A percentile compares a stretch with the other conserved stretches of the same genome.
phyloP scores from a whole-genome alignment of 2,329 filamentous ascomycete genomes.

The Bipolaris sorokiniana region DNA sequence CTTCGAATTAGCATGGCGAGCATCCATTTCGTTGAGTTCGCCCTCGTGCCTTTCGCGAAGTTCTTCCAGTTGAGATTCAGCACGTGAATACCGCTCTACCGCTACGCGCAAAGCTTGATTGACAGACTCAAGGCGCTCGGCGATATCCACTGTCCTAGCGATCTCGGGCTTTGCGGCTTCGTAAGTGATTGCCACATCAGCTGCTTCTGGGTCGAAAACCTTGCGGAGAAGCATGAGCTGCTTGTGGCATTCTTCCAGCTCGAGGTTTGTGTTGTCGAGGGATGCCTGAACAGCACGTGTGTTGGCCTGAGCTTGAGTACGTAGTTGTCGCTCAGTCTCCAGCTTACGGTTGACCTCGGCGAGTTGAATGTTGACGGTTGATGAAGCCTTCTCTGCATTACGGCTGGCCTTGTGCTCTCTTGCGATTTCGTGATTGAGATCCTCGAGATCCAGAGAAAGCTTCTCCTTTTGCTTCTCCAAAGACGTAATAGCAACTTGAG shows the following conservation, averaged over 20 bases:
- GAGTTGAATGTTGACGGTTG: conserved; percentile 78
- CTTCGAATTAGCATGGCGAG: conserved; percentile 66
- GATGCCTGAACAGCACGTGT: conserved; percentile 79
- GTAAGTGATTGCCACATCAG: conserved; percentile 69
- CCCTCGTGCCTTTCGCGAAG: conserved; percentile 76
- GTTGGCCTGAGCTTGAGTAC: conserved; percentile 83
- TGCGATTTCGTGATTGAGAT: conserved; percentile 89
- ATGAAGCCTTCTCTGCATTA: conserved; percentile 87
- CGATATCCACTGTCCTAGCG: conserved; percentile 71
- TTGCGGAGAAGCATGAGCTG: conserved; percentile 84
- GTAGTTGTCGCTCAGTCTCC: conserved; percentile 86
- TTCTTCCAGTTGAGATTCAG: conserved; percentile 81
- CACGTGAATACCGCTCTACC: conserved; percentile 77
- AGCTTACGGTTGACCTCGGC: conserved; percentile 88
- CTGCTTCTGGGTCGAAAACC: conserved; percentile 79
- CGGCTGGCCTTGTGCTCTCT: conserved; percentile 88
- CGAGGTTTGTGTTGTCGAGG: conserved; percentile 78
- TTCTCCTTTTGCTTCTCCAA: conserved; percentile 96
- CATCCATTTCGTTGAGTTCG: conserved; percentile 69
- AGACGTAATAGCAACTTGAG: conserved; percentile 80
- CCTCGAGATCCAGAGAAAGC: conserved; percentile 83
- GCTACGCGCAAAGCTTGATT: conserved; percentile 87
- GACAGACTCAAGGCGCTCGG: conserved; percentile 84
- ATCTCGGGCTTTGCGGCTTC: conserved; percentile 74
- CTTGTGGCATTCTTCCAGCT: conserved; percentile 78